Base-by-base conservation (phyloP, 2,329 filamentous ascomycete genomes). In the Annulohypoxylon truncatum region DNA sequence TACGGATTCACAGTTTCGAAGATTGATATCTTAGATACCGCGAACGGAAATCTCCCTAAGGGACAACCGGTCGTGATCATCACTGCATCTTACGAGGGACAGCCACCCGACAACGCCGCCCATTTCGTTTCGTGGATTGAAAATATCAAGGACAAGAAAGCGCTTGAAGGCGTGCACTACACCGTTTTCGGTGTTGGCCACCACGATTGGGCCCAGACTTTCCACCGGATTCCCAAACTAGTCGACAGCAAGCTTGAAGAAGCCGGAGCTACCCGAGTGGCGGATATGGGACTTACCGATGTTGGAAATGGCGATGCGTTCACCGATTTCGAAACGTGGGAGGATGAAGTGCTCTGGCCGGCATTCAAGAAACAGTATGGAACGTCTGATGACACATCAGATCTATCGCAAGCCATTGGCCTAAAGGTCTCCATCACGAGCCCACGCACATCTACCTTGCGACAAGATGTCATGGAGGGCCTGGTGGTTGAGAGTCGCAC, bases 61-160 rank as follows among this genome's bases (percentile, higher is more conserved):
- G 82, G 86, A 24, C 82, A 85, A 5, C 90, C 91, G 0, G 83
- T 91, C 0, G 80, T 92, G 22, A 83, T 94, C 51, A 83, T 94
- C 67, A 89, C 89, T 0, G 85, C 91, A 0, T 90, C 88, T 0
- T 94, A 94, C 70, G 91, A 94, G 72, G 92, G 92, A 0, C 84
- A 92, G 58, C 89, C 92, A 0, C 87, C 91, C 0, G 90, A 92
- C 66, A 93, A 94, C 66, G 92, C 91, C 0, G 83, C 81, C 0
- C 83, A 87, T 51, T 94, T 94, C 71, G 84, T 90, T 22, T 80
- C 83, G 15, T 94, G 91, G 91, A 76, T 93, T 4, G 82, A 88
- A 68, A 80, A 73, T 10, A 79, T 86, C 9, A 80, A 84, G 59
- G 82, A 79, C 7, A 66, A 77, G 2, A 79, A 84, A 2, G 80